phyloP scores from a whole-genome alignment of 441 rosid species.

The Euphorbia neoarborescens region DNA sequence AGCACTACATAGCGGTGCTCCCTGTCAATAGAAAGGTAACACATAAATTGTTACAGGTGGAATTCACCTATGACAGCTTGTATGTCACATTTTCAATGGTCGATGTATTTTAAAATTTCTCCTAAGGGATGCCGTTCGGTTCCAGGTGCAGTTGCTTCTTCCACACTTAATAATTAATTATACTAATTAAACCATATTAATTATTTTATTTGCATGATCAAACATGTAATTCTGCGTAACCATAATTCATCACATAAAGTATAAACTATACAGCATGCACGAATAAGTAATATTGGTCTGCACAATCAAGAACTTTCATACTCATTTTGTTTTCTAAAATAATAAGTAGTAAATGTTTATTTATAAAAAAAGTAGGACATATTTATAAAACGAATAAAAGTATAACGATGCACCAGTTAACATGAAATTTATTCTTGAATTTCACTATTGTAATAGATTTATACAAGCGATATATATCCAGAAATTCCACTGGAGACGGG shows the following conservation, averaged over 20 bases:
- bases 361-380: not conserved
- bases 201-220: constrained; percentile 20
- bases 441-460: constrained; percentile 19
- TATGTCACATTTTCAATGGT: too few species aligned
- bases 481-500: constrained; percentile 12
- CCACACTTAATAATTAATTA: constrained; percentile 14
- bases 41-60: too few species aligned
- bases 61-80: too few species aligned
- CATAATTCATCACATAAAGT: not conserved
- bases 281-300: not conserved
- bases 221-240: constrained; percentile 17
- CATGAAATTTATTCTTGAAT: constrained; percentile 3
- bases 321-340: too few species aligned
- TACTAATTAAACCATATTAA: not conserved
- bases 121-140: constrained; percentile 53
- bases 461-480: constrained; percentile 17
- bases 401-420: not conserved
- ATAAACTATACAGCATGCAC: not conserved
- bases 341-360: too few species aligned
- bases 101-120: too few species aligned
- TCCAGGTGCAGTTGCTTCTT: constrained; percentile 23
- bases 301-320: not conserved
- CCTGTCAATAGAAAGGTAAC: too few species aligned
- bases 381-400: not conserved
- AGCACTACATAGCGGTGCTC: too few species aligned